Evolutionary conservation across 2,329 filamentous ascomycete species (phyloP), one percentile per base, ranked within the genome.

Genomic region (Chaetomiaceae sp.): DNA sequence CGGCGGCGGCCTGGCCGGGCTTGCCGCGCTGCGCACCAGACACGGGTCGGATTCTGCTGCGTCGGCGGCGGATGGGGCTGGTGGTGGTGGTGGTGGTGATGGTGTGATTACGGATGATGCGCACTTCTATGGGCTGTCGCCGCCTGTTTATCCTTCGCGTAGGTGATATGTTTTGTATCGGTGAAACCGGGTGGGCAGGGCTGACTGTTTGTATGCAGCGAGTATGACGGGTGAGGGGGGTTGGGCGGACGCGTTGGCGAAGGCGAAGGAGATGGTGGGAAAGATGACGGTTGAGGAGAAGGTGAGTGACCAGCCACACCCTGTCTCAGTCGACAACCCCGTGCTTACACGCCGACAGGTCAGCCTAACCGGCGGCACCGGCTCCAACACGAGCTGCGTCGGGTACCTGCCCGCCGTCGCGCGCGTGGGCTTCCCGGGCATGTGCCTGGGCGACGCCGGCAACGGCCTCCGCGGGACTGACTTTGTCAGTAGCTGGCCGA

Each of bases 251-350:
- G 81, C 86, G 5, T 83, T 85, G 56, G 63, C 68, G 17, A 86
- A 83, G 60, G 87, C 88, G 0, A 72, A 74, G 47, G 72, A 72
- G 1, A 79, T 93, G 55, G 86, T 94, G 11, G 74, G 72, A 12
- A 74, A 83, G 57, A 74, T 93, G 68, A 90, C 85, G 1, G 67
- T 90, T 38, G 72, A 81, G 15, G 87, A 94, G 64, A 93, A 91
- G 67, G 80, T 71, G 55, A 19, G 29, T 38, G 4, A 12, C 9
- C 10, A 30, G 10, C 14, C 29, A 30, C 4, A 4, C 14, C 6
- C 29, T 24, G n/a, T 20, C 20, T 15, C 7, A 6, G 34, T 10
- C 18, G 20, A 26, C 33, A 15, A 38, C 7, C 10, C 32, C 42
- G 34, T 53, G 38, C 50, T 26, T 4, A 17, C 11, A 7, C 2